Evolutionary conservation across 2,329 filamentous ascomycete genomes (phyloP).

Genomic region (Trichophyton simii): DNA sequence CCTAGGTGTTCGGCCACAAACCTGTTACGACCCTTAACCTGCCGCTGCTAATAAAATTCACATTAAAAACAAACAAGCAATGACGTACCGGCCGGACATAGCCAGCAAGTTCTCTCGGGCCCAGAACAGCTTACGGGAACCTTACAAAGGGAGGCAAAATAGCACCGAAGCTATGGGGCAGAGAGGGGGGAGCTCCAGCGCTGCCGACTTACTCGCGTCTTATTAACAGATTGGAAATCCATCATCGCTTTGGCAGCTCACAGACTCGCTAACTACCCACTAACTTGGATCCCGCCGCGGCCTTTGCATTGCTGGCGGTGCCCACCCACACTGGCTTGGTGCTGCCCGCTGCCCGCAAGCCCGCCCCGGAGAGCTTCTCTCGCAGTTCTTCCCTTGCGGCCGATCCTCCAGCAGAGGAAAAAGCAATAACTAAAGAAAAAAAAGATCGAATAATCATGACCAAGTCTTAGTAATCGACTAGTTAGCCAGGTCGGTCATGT

Average conservation of each 20-base stretch:
- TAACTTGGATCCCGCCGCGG: too few relatives aligned
- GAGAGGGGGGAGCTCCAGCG: too few relatives aligned
- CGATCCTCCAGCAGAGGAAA: not conserved
- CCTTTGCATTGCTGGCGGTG: too few relatives aligned
- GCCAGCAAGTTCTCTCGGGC: not conserved
- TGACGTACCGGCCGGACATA: too few relatives aligned
- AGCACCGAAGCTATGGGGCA: too few relatives aligned
- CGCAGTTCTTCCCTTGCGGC: too few relatives aligned
- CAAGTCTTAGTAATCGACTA: not conserved
- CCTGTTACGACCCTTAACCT: not conserved
- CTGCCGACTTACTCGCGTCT: not conserved
- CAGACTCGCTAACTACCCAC: not conserved
- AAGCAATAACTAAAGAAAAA: not conserved
- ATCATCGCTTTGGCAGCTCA: not conserved
- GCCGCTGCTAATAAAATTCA: too few relatives aligned
- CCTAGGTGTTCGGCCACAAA: not conserved
- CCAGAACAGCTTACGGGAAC: not conserved
- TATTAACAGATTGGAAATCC: not conserved
- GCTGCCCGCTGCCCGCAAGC: too few relatives aligned
- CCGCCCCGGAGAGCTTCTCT: too few relatives aligned
- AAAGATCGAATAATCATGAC: not conserved
- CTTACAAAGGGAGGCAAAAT: not conserved
- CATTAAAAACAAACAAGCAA: too few relatives aligned
- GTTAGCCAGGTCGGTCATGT: not conserved
- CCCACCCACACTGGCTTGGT: not conserved